Base-by-base conservation (phyloP, 768 basidiomycete species). In the Psilocybe tampanensis region DNA sequence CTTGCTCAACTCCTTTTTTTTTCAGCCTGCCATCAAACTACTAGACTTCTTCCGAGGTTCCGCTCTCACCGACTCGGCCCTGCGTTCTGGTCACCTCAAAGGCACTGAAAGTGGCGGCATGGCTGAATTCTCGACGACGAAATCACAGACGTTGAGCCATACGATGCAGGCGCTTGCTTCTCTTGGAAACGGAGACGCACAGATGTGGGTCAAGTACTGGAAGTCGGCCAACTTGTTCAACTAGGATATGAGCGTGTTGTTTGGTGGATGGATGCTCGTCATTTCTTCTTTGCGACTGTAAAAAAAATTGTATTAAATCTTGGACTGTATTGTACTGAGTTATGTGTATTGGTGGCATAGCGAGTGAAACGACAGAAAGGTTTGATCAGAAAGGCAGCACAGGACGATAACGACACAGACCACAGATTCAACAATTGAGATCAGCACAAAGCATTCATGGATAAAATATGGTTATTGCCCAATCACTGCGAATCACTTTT, bases 1-100 rank as follows among this genome's bases (percentile, higher is more conserved):
- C 32, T 41, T 23, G 54, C 26, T n/a, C 36, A 6, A 6, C 15
- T 39, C 36, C 15, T 39, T 39, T 5, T n/a, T 39, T n/a, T 39
- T 13, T 39, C 44, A 72, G 74, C 74, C 72, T 49, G 71, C 72
- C 18, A 70, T 72, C 58, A 72, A 73, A 52, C 60, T 74, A 22
- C 44, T 74, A 29, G 51, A 65, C 9, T 71, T 69, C 50, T 68
- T 69, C 60, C 54, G 67, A 6, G 39, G 15, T 39, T 54, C 70
- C 24, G 64, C 64, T 6, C 41, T 50, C 34, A 56, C 54, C 2
- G 70, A 73, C 26, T 42, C 52, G 6, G 56, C 58, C 7, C 29
- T 66, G 21, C 54, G 55, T 2, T 36, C 50, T 8, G 61, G 52
- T 15, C 34, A 51, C 12, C 44, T 23, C 15, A 39, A 47, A 41